Base-by-base conservation (phyloP, 129 eudicot genomes). In the Flaveria linearis region DNA sequence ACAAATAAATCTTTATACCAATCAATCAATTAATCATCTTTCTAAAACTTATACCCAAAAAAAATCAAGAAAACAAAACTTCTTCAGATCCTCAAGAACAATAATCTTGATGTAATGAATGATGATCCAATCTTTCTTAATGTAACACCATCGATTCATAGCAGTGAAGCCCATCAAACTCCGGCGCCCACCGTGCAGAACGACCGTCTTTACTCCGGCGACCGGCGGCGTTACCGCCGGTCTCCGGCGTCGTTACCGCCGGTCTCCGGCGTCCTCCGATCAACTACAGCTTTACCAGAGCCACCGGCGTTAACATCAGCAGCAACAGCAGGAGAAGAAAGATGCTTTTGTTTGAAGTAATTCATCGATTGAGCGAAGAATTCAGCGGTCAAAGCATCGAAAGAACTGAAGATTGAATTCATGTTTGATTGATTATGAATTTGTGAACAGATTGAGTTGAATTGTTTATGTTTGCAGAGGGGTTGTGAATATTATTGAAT, bases 331-430 rank as follows among this genome's bases (percentile, higher is more conserved):
- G 55, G 0, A 5, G 41, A 4, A 36, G 41, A 36, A 36, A 4
- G 72, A 47, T 42, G 30, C 46, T 60, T 70, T 50, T 63, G 43
- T 50, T 45, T 61, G 17, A 69, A 60, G 64, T n/a, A 23, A 70
- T 7, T 20, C 1, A 81, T 28, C 25, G 55, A 72, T 57, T 81
- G 76, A 25, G 68, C 51, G 77, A 84, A n/a, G 50, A 84, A 68
- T 45, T 81, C 83, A 7, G 78, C 83, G 16, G 72, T 77, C 14
- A 69, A 60, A n/a, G 83, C 88, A 68, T 85, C 88, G 49, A 85
- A 85, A 1, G 88, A 77, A 81, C 88, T 85, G 78, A 85, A 85
- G 50, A 85, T 77, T 6, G 88, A 85, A 68, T 85, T 85, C 88
- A 85, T 85, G 67, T 17, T 75, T 76, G 41, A 41, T 36, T 45